These are phyloP conservation scores for Alternaria postmessia DNA, from an alignment of 2,329 filamentous ascomycete genomes.

Conservation along the genomic window DNA sequence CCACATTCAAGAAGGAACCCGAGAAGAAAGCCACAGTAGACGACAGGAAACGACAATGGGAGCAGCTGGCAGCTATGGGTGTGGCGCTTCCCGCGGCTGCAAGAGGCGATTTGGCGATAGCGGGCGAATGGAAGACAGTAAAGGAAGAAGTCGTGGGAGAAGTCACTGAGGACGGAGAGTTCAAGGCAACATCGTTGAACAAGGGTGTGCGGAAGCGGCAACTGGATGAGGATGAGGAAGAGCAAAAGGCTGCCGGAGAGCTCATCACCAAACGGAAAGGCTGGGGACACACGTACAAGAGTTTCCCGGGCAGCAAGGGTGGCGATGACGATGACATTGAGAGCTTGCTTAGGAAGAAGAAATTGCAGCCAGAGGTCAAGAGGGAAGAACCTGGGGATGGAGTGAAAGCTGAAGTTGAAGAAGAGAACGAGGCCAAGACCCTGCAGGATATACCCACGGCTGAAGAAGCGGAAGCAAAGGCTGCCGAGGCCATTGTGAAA, in stretches of 20 bases:
- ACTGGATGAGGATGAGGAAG: constrained; percentile 66
- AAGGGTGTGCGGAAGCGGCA: constrained; percentile 71
- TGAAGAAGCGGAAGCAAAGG: constrained; percentile 34
- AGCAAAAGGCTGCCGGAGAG: constrained; percentile 65
- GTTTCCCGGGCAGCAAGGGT: constrained; percentile 54
- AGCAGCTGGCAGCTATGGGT: constrained; percentile 87
- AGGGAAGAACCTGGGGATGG: constrained; percentile 54
- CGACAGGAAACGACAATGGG: constrained; percentile 82
- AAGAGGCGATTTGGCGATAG: constrained; percentile 82
- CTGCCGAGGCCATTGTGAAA: constrained; percentile 24
- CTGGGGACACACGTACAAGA: constrained; percentile 58
- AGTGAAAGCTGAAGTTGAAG: constrained; percentile 30
- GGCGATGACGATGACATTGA: constrained; percentile 73
- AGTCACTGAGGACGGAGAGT: constrained; percentile 57
- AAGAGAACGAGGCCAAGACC: constrained; percentile 25
- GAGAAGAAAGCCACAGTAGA: constrained; percentile 62
- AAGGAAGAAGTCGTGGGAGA: constrained; percentile 56
- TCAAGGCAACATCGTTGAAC: constrained; percentile 54
- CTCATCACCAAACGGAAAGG: constrained; percentile 51
- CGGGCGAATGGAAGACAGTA: constrained; percentile 84
- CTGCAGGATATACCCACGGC: constrained; percentile 41
- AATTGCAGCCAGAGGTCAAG: constrained; percentile 38
- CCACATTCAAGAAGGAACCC: constrained; percentile 44
- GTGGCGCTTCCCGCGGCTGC: constrained; percentile 83
- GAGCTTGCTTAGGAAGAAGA: constrained; percentile 59